Conservation (phyloP, 805 yeast species). For the Saccharomycopsis sp. region DNA sequence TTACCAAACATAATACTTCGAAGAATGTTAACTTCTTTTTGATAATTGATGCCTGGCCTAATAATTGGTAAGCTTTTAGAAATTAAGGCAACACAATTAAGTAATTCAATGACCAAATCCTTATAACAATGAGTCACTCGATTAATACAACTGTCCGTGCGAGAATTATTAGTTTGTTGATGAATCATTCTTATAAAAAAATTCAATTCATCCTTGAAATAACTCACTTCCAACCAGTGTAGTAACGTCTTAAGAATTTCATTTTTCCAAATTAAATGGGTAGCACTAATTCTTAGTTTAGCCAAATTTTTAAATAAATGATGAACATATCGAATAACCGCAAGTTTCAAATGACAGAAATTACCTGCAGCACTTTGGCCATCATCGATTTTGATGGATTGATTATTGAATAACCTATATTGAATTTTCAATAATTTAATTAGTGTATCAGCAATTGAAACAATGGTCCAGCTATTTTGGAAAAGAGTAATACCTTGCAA, state of each 20-base stretch:
- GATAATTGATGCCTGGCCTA: conserved; percentile 55
- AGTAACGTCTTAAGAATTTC: conserved; percentile 29
- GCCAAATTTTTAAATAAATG: background rate
- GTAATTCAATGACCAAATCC: conserved; percentile 51
- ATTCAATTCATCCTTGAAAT: conserved; percentile 22
- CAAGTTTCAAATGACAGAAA: conserved; percentile 4
- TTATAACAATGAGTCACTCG: background rate
- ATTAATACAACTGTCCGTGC: background rate
- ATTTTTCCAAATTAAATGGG: conserved; percentile 25
- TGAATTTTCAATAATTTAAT: conserved; percentile 21
- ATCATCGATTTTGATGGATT: conserved; percentile 14
- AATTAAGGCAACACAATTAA: conserved; percentile 48
- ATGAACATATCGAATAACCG: conserved; percentile 3
- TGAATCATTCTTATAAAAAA: conserved; percentile 1
- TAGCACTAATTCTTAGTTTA: conserved; percentile 4
- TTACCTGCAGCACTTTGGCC: background rate
- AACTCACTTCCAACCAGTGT: conserved; percentile 30
- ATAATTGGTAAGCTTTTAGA: conserved; percentile 43
- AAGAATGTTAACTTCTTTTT: conserved; percentile 45
- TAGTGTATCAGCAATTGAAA: conserved; percentile 4
- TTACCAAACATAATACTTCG: conserved; percentile 60
- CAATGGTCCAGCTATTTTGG: conserved; percentile 5
- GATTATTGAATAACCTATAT: conserved; percentile 23
- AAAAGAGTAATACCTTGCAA: conserved; percentile 6
- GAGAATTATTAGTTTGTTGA: background rate